A percentile compares a stretch with the other conserved stretches of the same genome.
Evolutionary conservation across 805 yeast species (phyloP).

Genomic region (Lipomyces spencermartinsiae): DNA sequence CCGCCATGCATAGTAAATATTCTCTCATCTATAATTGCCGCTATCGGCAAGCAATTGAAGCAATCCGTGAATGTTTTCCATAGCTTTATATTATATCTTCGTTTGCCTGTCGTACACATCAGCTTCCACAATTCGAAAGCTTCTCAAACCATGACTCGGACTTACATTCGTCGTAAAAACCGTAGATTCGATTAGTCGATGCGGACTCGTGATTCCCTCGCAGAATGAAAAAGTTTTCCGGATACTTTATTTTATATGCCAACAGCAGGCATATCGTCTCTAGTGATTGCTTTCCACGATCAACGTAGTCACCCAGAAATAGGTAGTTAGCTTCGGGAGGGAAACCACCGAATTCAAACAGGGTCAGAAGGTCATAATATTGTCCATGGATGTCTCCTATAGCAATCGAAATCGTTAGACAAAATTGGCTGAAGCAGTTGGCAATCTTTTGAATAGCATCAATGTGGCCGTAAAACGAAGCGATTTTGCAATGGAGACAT

Average conservation of each 20-base stretch:
- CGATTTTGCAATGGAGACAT: constrained; percentile 4
- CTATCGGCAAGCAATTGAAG: constrained; percentile 96
- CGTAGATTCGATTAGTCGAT: constrained; percentile 94
- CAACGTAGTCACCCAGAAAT: constrained; percentile 96
- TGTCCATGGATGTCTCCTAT: constrained; percentile 97
- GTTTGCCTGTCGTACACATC: constrained; percentile 56
- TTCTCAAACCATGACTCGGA: neutral
- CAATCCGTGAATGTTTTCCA: constrained; percentile 99
- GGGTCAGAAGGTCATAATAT: constrained; percentile 90
- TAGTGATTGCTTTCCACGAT: constrained; percentile 95
- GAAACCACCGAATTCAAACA: constrained; percentile 97
- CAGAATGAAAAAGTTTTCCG: constrained; percentile 94
- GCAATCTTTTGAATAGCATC: neutral
- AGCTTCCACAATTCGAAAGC: neutral
- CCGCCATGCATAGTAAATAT: constrained; percentile 69
- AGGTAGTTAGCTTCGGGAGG: constrained; percentile 98
- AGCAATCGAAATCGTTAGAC: constrained; percentile 51
- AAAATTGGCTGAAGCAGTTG: neutral
- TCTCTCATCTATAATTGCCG: constrained; percentile 97
- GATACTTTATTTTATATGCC: constrained; percentile 97
- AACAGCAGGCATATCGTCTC: constrained; percentile 94
- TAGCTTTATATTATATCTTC: constrained; percentile 95
- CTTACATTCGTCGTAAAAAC: constrained; percentile 93
- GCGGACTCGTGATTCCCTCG: constrained; percentile 99
- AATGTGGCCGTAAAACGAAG: neutral